phyloP scores from a whole-genome alignment of 768 basidiomycete species.

The Gyrodon lividus region DNA sequence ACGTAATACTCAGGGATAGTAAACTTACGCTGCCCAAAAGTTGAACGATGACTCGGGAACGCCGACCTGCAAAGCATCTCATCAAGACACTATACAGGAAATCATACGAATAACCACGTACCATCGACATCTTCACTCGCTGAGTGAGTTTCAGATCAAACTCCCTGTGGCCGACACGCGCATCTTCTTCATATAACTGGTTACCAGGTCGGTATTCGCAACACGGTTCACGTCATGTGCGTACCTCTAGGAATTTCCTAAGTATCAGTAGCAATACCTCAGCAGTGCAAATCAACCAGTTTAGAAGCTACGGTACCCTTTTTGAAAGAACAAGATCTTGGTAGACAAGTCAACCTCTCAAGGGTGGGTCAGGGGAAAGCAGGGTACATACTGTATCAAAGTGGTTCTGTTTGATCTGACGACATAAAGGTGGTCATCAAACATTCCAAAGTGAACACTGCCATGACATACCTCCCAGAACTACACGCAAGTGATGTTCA shows the following conservation, averaged over 20 bases:
- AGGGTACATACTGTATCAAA: slow-evolving; percentile 74
- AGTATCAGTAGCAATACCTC: slow-evolving; percentile 17
- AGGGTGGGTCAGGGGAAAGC: slow-evolving; percentile 5
- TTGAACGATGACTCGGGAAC: slow-evolving; percentile 95
- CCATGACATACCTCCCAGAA: slow-evolving; percentile 66
- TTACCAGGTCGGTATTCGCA: not conserved
- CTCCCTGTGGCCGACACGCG: slow-evolving; percentile 86
- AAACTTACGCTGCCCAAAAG: slow-evolving; percentile 82
- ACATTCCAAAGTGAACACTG: not conserved
- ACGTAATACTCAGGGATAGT: not conserved
- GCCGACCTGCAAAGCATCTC: slow-evolving; percentile 60
- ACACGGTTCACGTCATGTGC: not conserved
- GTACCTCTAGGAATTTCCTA: slow-evolving; percentile 80
- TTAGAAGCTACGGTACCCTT: slow-evolving; percentile 58
- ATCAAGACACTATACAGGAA: not conserved
- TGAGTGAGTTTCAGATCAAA: slow-evolving; percentile 93
- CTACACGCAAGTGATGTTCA: slow-evolving; percentile 32
- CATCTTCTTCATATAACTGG: slow-evolving; percentile 92
- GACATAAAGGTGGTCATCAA: slow-evolving; percentile 21
- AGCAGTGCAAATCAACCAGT: not conserved
- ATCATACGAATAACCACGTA: slow-evolving; percentile 28
- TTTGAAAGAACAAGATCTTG: slow-evolving; percentile 94
- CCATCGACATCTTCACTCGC: slow-evolving; percentile 99
- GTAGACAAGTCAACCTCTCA: slow-evolving; percentile 12
- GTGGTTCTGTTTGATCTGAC: slow-evolving; percentile 94